phyloP scores from a whole-genome alignment of 2,329 filamentous ascomycete genomes.

The Venturia oleaginea region DNA sequence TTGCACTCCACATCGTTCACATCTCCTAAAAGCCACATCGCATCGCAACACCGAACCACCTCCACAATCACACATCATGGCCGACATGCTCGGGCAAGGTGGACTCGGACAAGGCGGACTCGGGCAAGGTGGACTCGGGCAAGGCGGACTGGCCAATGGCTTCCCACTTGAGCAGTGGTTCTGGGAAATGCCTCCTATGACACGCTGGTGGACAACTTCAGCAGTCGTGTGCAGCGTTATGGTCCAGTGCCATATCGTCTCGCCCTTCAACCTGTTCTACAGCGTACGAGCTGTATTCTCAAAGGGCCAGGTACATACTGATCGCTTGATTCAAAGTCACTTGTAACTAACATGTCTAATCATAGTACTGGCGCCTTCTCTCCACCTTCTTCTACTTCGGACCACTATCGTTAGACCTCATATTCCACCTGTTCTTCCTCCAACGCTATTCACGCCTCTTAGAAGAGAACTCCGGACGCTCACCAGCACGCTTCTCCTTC shows the following conservation, averaged over 20 bases:
- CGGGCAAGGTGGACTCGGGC: too few relatives aligned
- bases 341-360: conserved; percentile 29
- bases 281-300: conserved; percentile 85
- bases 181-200: conserved; percentile 96
- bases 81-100: conserved; percentile 34
- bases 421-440: conserved; percentile 98
- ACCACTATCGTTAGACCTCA: conserved; percentile 81
- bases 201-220: conserved; percentile 91
- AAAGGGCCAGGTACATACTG: conserved; percentile 57
- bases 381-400: conserved; percentile 98
- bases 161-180: conserved; percentile 95
- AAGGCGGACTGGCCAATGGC: conserved; percentile 40
- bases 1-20: background rate
- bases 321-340: background rate
- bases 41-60: background rate
- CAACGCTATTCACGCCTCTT: conserved; percentile 92
- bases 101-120: too few relatives aligned
- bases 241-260: conserved; percentile 87
- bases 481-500: conserved; percentile 92
- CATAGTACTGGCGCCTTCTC: conserved; percentile 81
- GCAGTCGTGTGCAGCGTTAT: conserved; percentile 79
- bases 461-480: conserved; percentile 87
- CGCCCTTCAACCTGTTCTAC: conserved; percentile 93
- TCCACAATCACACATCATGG: conserved; percentile 28
- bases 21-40: background rate